Base-by-base conservation (phyloP, 1,284 basidiomycete genomes). In the Cutaneotrichosporon mucoides region DNA sequence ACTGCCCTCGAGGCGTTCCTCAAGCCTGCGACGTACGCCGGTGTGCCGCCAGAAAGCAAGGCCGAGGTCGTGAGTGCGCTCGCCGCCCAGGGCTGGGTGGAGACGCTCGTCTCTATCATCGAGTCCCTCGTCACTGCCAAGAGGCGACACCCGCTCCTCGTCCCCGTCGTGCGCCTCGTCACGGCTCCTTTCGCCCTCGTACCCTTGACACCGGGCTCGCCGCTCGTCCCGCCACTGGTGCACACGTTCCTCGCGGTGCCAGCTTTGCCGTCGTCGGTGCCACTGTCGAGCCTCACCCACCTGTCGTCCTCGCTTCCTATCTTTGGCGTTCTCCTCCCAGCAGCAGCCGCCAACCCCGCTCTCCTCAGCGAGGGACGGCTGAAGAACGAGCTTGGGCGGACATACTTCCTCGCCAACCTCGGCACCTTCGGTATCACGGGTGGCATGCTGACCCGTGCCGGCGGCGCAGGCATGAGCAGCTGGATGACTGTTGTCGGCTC, bases 371-470 rank as follows among this genome's bases (percentile, higher is more conserved):
- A 60, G 12, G 72, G 70, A 9, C 50, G 63, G 7, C 59, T 77
- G 8, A 40, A 15, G 5, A 63, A 61, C 8, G 77, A 79, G 54
- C 52, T 66, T 4, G 76, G 72, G 15, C 69, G 68, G 54, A 76
- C 73, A 4, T 67, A 70, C 52, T 69, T 79, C 35, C 63, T 79
- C 5, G 76, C 73, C 10, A 79, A 79, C 66, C 69, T 79, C n/a
- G 70, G 68, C 11, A 76, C 73, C 5, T 74, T 79, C 55, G 74
- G 74, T 11, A 72, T 79, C 45, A 74, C 74, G 0, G 76, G 75
- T 24, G 71, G 72, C 9, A 65, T 76, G 70, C 63, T 79, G 9
- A 54, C 63, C 4, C 60, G 69, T 11, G 57, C 68, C 24, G 69
- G 70, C 5, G 49, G 62, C 2, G 36, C 57, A 8, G 72, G 72